A percentile compares a stretch with the other conserved stretches of the same genome.
Evolutionary conservation across 2,329 filamentous ascomycete genomes (phyloP).

Genomic region (Cladophialophora psammophila): DNA sequence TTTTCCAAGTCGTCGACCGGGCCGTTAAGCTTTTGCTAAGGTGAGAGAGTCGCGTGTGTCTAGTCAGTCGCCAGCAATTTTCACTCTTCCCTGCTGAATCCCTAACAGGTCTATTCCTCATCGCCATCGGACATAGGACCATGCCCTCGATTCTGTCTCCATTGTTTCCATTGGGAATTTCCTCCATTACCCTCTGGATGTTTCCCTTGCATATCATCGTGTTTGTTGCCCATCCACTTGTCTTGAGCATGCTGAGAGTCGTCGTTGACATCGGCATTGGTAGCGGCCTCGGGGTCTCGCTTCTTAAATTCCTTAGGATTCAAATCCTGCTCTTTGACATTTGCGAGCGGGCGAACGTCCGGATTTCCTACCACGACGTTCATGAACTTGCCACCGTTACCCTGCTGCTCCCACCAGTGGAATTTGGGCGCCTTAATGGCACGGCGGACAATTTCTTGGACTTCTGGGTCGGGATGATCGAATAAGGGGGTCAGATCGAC

Average conservation of each 20-base stretch:
- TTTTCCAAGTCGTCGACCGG: not conserved
- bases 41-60: not conserved
- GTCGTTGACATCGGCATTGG: not conserved
- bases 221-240: not conserved
- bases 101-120: not conserved
- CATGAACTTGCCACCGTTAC: conserved; percentile 4
- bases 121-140: conserved; percentile 17
- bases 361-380: conserved; percentile 20
- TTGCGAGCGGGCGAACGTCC: not conserved
- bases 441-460: conserved; percentile 4
- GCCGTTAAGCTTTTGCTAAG: not conserved
- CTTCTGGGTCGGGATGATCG: conserved; percentile 18
- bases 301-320: conserved; percentile 3
- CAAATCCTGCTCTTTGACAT: conserved; percentile 8
- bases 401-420: conserved; percentile 22
- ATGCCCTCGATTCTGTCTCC: conserved; percentile 8
- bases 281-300: not conserved
- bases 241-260: conserved; percentile 1
- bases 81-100: not conserved
- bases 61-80: not conserved
- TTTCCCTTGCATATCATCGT: not conserved
- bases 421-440: not conserved
- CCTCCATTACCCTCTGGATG: not conserved
- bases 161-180: not conserved
- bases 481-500: conserved; percentile 5